Percentiles rank a stretch among this genome's conserved stretches.
These are phyloP conservation scores for Podospora didyma DNA, from an alignment of 495 filamentous ascomycete species.

Conservation along the genomic window DNA sequence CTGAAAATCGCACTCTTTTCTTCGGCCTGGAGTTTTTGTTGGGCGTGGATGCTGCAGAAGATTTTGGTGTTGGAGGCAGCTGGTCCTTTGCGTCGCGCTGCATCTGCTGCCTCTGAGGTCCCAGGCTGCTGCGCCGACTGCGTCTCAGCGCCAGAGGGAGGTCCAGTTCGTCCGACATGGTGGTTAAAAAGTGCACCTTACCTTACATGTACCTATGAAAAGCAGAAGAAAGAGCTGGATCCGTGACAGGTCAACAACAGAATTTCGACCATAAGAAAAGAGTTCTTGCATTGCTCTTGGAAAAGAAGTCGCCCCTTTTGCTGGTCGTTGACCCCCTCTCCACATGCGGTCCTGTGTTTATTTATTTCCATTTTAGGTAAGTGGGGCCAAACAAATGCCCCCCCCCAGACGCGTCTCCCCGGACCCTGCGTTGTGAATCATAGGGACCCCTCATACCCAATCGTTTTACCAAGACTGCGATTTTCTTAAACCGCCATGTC, in stretches of 20 bases:
- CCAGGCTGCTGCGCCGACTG: conserved; percentile 14
- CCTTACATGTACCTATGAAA: too few species aligned
- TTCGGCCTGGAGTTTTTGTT: conserved; percentile 29
- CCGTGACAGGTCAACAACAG: too few species aligned
- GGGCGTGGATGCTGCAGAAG: conserved; percentile 13
- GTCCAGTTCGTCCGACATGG: conserved; percentile 14
- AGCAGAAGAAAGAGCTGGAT: too few species aligned
- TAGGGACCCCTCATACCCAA: not conserved
- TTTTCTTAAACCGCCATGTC: not conserved
- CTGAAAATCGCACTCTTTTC: conserved; percentile 70
- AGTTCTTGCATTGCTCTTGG: too few species aligned
- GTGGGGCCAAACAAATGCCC: not conserved
- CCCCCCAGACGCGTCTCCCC: conserved; percentile 6
- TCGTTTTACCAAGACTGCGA: not conserved
- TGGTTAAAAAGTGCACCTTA: not conserved
- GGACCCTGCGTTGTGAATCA: not conserved
- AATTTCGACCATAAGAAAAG: too few species aligned
- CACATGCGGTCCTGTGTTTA: conserved; percentile 1
- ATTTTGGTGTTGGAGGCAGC: conserved; percentile 7
- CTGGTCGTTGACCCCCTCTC: too few species aligned
- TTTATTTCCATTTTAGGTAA: conserved; percentile 8
- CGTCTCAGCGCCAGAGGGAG: conserved; percentile 28
- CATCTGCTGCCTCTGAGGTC: not conserved
- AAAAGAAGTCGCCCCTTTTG: too few species aligned
- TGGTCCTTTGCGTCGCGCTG: not conserved